Percentiles rank a stretch among this genome's conserved stretches.
phyloP scores from a whole-genome alignment of 2,329 filamentous ascomycete species.

The Pyrenochaeta sp. region DNA sequence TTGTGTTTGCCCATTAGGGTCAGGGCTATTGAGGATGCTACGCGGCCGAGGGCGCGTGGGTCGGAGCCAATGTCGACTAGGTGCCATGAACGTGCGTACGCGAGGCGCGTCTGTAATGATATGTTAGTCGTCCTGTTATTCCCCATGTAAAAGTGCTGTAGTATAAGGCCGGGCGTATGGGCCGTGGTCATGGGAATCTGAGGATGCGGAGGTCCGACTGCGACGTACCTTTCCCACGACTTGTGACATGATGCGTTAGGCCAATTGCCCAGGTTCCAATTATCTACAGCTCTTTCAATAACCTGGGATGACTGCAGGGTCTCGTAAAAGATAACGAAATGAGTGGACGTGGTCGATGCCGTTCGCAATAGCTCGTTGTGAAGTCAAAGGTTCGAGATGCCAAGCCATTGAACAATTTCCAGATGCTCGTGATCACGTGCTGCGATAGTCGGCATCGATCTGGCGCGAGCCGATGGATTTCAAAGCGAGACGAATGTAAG shows the following conservation, averaged over 20 bases:
- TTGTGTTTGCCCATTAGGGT: slow-evolving; percentile 99
- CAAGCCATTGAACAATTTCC: slow-evolving; percentile 29
- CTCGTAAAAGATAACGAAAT: neutral
- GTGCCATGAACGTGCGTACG: slow-evolving; percentile 97
- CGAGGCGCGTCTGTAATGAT: slow-evolving; percentile 79
- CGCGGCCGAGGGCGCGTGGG: slow-evolving; percentile 82
- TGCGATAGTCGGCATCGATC: slow-evolving; percentile 11
- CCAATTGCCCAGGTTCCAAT: slow-evolving; percentile 29
- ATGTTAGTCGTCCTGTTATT: slow-evolving; percentile 11
- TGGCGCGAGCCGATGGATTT: slow-evolving; percentile 35
- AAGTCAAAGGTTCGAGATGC: slow-evolving; percentile 18
- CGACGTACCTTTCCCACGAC: slow-evolving; percentile 74
- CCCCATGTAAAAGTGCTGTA: slow-evolving; percentile 1
- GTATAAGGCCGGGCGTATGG: neutral
- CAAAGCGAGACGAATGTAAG: slow-evolving; percentile 36
- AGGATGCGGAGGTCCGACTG: slow-evolving; percentile 31
- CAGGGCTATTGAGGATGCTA: slow-evolving; percentile 86
- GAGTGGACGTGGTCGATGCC: neutral
- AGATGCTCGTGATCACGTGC: slow-evolving; percentile 21
- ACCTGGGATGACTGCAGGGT: slow-evolving; percentile 2
- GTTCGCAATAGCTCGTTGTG: slow-evolving; percentile 17
- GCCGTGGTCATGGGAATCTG: slow-evolving; percentile 1
- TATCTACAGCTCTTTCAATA: neutral
- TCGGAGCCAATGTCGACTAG: slow-evolving; percentile 76
- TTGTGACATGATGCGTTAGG: slow-evolving; percentile 71